Base-by-base conservation (phyloP, 2,329 filamentous ascomycete species). In the Plenodomus biglobosus region DNA sequence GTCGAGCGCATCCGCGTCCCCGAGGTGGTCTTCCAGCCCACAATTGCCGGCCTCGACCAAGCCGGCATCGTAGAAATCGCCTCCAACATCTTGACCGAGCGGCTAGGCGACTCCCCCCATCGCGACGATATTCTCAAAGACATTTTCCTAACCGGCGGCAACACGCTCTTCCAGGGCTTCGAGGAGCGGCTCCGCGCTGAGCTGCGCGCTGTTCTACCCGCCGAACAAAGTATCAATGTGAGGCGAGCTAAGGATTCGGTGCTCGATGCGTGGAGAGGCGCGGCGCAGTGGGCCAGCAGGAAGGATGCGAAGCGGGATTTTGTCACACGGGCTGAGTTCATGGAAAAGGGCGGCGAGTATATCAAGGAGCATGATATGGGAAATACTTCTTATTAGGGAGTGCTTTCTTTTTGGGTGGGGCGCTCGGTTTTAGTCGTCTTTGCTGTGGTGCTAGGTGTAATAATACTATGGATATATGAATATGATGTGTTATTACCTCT, bases 1-100 rank as follows among this genome's bases (percentile, higher is more conserved):
- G 90, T 99, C 44, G 92, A 97, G 77, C 86, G 92, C 46, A 95
- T 97, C 71, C 87, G 92, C 42, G 90, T 95, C 2, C 92, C 92
- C 2, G 92, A 97, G 75, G 87, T 96, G 8, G 82, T 96, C 16
- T 96, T 96, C 76, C 90, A 95, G 66, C 92, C 92, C 0, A 86
- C 87, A 15, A 95, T 97, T 65, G 92, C 92, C 0, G 92, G 92
- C 6, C 76, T 96, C 39, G 92, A 97, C 70, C 94, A 99, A 75
- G 90, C 92, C 1, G 94, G 94, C 21, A 83, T 99, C 42, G 81
- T 96, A 16, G 94, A 99, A 71, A 95, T 97, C 48, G 88, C 89
- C 0, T 87, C 90, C 15, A 90, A 95, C 64, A 94, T 99, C 54
- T 78, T 97, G 19, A 90, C 83, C 38, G 89, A 95, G 73, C 86